Evolutionary conservation across 352 stramenopile genomes (phyloP), one percentile per base, ranked within the genome.

Genomic region (Phytophthora sansomeana): DNA sequence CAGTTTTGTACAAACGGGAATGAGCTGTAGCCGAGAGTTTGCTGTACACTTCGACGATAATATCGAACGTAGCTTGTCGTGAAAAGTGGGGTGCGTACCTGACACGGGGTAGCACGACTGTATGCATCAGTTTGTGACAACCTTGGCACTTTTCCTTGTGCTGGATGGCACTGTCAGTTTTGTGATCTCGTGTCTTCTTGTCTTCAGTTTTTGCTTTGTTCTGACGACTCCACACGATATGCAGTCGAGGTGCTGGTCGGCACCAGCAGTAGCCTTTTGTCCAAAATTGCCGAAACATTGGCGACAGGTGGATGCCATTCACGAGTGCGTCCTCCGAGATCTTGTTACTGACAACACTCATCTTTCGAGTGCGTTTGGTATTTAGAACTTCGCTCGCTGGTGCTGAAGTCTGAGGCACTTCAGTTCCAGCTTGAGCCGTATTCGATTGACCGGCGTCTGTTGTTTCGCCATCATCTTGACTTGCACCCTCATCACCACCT

Each of bases 251-350:
- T 21, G 50, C 62, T 6, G 60, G 28, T 10, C 26, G 5, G 17
- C 66, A 92, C 83, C 83, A 92, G 50, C 83, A 92, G 21, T 78
- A 87, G 0, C 78, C 83, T 50, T 65, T 73, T n/a, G 77, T 78
- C 81, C 81, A 92, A 17, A 77, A 69, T 16, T 62, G 46, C 33
- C 67, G 65, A 54, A 92, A 89, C 16, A 58, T 63, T 0, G 55
- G 29, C 7, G 81, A 87, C 2, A 92, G 46, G 32, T 73, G 78
- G 13, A 92, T 66, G 29, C 56, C 64, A 11, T 71, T 69, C 8
- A 77, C 17, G 5, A 92, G 56, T 33, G 74, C 48, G 28, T 72
- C 69, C 0, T 47, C 38, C 10, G 73, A 68, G 21, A 58, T 63
- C 30, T 43, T 57, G 6, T 11, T 30, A 13, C 21, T 39, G 0